Conservation (phyloP, 2,329 filamentous ascomycete species). For the Sarocladium brachiariae region DNA sequence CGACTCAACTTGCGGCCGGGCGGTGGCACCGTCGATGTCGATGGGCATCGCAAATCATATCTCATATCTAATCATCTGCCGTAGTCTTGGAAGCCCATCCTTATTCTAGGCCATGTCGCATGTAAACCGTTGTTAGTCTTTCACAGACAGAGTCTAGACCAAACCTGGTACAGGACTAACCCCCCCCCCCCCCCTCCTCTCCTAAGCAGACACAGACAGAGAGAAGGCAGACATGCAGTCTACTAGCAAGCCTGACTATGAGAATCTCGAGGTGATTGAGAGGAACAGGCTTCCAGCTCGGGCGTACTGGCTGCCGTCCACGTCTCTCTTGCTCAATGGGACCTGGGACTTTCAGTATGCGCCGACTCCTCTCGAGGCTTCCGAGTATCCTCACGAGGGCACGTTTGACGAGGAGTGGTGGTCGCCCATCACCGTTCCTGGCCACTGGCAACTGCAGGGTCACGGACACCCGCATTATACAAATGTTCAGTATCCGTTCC, state of each 20-base stretch:
- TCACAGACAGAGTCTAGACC: background rate
- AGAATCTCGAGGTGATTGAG: slow-evolving; percentile 14
- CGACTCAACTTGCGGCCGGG: too few relatives aligned
- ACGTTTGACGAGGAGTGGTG: slow-evolving; percentile 9
- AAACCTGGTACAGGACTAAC: too few relatives aligned
- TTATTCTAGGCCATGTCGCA: too few relatives aligned
- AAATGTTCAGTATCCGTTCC: slow-evolving; percentile 60
- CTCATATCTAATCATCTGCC: too few relatives aligned
- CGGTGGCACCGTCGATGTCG: too few relatives aligned
- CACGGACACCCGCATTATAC: slow-evolving; percentile 63
- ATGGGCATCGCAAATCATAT: too few relatives aligned
- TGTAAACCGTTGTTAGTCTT: too few relatives aligned
- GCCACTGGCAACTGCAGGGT: slow-evolving; percentile 65
- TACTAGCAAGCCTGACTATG: slow-evolving; percentile 23
- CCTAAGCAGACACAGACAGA: too few relatives aligned
- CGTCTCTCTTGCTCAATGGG: slow-evolving; percentile 31
- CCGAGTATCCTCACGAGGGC: slow-evolving; percentile 10
- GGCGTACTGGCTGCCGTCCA: slow-evolving; percentile 10
- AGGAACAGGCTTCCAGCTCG: slow-evolving; percentile 14
- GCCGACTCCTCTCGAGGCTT: slow-evolving; percentile 23
- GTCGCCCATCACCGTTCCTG: slow-evolving; percentile 48
- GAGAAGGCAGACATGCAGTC: background rate
- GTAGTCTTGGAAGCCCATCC: too few relatives aligned
- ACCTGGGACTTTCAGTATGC: slow-evolving; percentile 31
- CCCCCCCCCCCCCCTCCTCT: too few relatives aligned